Base-by-base conservation (phyloP, 1,139 yeast genomes). In the Magnusiomyces tetraspermus region DNA sequence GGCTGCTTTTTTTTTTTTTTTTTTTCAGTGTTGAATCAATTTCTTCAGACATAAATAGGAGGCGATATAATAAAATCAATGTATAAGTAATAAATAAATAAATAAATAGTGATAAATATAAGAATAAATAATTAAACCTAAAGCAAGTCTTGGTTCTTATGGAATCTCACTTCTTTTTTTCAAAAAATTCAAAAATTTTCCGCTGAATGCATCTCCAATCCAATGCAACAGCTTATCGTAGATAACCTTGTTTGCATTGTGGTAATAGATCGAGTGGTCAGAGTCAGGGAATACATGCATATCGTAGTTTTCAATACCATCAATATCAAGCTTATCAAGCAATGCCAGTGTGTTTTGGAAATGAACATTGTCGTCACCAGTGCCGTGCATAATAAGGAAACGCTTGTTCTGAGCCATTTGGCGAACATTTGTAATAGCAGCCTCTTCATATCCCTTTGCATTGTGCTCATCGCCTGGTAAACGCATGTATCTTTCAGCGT, bases 361-460 rank as follows among this genome's bases (percentile, higher is more conserved):
- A 69, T 92, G 98, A 24, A 92, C 99, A 67, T 92, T 92, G 65
- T 94, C 99, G 68, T 92, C 99, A 1, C 95, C 95, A 0, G 97
- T 85, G 0, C 99, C 99, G 63, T 92, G 98, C 83, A 90, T 83
- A 4, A 92, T 63, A 57, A 92, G 68, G 63, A 94, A 86, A 58
- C 96, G 72, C 38, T 76, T 71, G 61, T 84, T 82, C 15, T 72
- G 71, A 1, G 69, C 73, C 46, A 78, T 65, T 37, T 82, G 73
- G 1, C 70, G 70, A 38, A 85, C 77, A 48, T 72, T 67, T 15
- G 75, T 68, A 37, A 75, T 64, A 1, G 79, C 74, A 2, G 72
- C 61, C 24, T 69, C 66, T 3, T 67, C 65, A 62, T 84, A 83
- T 0, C 83, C 83, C 21, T 75, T 70, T 8, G 66, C 63, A 64